Evolutionary conservation across 192 early-diverging fungal genomes (phyloP).

Genomic region (Pilobolus umbonatus): DNA sequence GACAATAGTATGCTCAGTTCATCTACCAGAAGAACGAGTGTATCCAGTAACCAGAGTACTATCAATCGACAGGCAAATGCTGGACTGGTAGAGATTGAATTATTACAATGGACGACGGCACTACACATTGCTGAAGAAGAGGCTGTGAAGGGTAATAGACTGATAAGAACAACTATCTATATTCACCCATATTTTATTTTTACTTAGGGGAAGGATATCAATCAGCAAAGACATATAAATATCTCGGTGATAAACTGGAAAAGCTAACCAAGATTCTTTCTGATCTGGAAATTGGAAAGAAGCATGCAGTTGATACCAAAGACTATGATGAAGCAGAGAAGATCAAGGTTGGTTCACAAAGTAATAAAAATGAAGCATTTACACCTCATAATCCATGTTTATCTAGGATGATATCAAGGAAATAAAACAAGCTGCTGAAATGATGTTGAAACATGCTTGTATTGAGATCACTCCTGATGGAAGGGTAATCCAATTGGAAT

Average conservation of each 20-base stretch:
- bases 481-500: neutral
- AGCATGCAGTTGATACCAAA: conserved; percentile 57
- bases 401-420: conserved; percentile 22
- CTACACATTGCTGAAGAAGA: conserved; percentile 48
- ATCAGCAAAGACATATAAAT: conserved; percentile 61
- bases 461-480: conserved; percentile 23
- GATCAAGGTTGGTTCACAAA: conserved; percentile 45
- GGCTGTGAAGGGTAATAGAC: conserved; percentile 46
- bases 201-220: conserved; percentile 54
- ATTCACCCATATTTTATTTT: neutral
- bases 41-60: conserved; percentile 26
- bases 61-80: conserved; percentile 11
- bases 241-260: conserved; percentile 20
- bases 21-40: conserved; percentile 28
- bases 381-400: too few species aligned
- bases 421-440: conserved; percentile 24
- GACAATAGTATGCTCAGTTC: conserved; percentile 27
- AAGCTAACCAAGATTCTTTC: conserved; percentile 16
- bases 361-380: neutral
- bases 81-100: conserved; percentile 21
- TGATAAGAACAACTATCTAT: neutral
- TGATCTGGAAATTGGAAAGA: conserved; percentile 50
- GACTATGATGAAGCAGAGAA: conserved; percentile 75
- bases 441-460: conserved; percentile 13
- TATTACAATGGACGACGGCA: conserved; percentile 34